Conservation (phyloP, 1,284 basidiomycete species). For the Cystobasidiaceae sp. region DNA sequence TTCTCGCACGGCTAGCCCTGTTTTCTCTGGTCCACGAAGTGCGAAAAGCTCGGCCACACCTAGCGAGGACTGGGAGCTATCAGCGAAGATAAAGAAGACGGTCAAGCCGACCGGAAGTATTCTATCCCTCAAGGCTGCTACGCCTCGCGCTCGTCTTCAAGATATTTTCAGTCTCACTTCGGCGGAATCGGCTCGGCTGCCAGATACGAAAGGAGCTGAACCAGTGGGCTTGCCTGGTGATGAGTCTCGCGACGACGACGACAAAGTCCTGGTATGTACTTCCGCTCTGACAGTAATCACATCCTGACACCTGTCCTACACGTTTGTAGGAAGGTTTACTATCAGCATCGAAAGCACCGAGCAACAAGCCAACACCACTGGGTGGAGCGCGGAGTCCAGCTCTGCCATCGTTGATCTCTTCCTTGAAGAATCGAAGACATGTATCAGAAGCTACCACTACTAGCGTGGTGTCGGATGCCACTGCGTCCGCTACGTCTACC, state of each 20-base stretch:
- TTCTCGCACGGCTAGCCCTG: neutral
- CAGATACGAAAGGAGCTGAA: neutral
- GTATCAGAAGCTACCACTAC: constrained; percentile 15
- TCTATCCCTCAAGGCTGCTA: constrained; percentile 1
- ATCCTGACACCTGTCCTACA: neutral
- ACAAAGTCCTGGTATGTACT: constrained; percentile 7
- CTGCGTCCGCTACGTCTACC: neutral
- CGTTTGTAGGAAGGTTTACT: neutral
- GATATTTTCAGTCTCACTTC: neutral
- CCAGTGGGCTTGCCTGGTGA: neutral
- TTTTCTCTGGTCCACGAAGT: neutral
- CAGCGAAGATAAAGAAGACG: constrained; percentile 4
- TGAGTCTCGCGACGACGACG: neutral
- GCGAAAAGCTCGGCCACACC: neutral
- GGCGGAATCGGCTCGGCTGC: neutral
- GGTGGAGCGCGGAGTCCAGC: neutral
- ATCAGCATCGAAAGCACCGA: neutral
- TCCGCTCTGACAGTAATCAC: neutral
- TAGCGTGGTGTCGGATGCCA: neutral
- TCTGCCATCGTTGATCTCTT: constrained; percentile 2
- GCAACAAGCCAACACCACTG: neutral
- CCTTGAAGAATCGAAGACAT: neutral
- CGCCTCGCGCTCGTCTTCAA: constrained; percentile 1
- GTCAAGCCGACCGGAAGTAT: constrained; percentile 10
- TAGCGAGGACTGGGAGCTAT: neutral